Conservation (phyloP, 2,329 filamentous ascomycete genomes). For the Calycina herbarum region DNA sequence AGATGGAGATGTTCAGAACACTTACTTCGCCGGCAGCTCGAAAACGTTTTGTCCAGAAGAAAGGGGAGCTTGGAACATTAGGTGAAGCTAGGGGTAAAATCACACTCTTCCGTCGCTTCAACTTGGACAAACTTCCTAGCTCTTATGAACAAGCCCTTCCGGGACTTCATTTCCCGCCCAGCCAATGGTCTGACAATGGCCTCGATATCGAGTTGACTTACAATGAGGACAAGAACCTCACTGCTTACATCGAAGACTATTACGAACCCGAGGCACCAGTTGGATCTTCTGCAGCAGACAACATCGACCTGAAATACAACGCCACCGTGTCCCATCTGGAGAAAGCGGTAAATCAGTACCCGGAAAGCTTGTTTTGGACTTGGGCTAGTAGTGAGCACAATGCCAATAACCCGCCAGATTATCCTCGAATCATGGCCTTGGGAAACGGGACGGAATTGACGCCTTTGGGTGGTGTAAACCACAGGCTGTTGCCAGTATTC, state of each 20-base stretch:
- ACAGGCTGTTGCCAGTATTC: slow-evolving; percentile 43
- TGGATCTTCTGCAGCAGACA: slow-evolving; percentile 38
- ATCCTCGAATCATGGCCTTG: slow-evolving; percentile 47
- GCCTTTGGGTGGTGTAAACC: slow-evolving; percentile 46
- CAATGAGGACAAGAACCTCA: slow-evolving; percentile 40
- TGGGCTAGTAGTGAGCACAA: slow-evolving; percentile 48
- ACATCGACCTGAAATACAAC: slow-evolving; percentile 47
- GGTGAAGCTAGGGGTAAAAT: slow-evolving; percentile 79
- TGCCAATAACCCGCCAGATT: slow-evolving; percentile 41
- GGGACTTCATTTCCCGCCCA: slow-evolving; percentile 48
- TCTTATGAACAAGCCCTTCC: slow-evolving; percentile 42
- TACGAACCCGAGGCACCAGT: slow-evolving; percentile 41
- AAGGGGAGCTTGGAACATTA: slow-evolving; percentile 52
- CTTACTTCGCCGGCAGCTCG: slow-evolving; percentile 43
- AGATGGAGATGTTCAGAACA: slow-evolving; percentile 40
- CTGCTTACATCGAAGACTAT: slow-evolving; percentile 51
- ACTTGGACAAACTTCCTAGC: slow-evolving; percentile 49
- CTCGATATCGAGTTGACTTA: slow-evolving; percentile 44
- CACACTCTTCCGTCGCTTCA: slow-evolving; percentile 81
- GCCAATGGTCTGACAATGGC: slow-evolving; percentile 46
- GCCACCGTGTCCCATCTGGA: slow-evolving; percentile 43
- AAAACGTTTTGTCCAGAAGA: slow-evolving; percentile 42
- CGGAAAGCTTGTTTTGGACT: slow-evolving; percentile 47
- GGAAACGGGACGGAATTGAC: slow-evolving; percentile 43
- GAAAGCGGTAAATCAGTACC: slow-evolving; percentile 39